These are phyloP conservation scores for Arthrobotrys entomopaga DNA, from an alignment of 2,329 filamentous ascomycete genomes.

Conservation along the genomic window DNA sequence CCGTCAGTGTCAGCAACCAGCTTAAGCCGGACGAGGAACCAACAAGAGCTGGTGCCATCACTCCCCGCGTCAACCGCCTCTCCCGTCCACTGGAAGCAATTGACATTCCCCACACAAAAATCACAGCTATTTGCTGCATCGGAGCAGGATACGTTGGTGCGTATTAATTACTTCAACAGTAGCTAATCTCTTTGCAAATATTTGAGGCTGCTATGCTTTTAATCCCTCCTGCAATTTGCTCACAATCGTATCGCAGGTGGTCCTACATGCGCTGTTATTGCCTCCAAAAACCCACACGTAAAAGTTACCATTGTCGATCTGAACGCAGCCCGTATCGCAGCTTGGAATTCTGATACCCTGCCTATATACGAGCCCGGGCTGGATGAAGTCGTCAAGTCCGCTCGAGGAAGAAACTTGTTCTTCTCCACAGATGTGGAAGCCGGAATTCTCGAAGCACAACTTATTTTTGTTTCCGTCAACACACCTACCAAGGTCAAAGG, in stretches of 20 bases:
- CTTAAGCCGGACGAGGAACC: constrained; percentile 46
- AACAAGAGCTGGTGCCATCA: constrained; percentile 54
- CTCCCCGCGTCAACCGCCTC: constrained; percentile 55
- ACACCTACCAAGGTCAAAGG: constrained; percentile 80
- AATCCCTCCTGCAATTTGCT: background rate
- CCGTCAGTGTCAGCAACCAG: constrained; percentile 27
- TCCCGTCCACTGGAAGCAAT: constrained; percentile 57
- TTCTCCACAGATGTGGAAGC: constrained; percentile 75
- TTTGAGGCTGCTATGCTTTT: too few relatives aligned
- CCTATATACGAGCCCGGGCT: constrained; percentile 82
- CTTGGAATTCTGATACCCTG: constrained; percentile 78
- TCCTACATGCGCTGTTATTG: constrained; percentile 78
- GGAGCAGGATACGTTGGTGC: constrained; percentile 80
- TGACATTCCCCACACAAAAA: constrained; percentile 57
- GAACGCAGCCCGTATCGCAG: constrained; percentile 72
- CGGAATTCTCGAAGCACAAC: constrained; percentile 74
- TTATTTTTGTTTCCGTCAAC: constrained; percentile 80
- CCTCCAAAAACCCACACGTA: constrained; percentile 76
- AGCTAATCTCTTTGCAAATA: too few relatives aligned
- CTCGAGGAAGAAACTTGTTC: constrained; percentile 73
- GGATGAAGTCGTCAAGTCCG: constrained; percentile 71
- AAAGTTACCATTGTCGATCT: constrained; percentile 79
- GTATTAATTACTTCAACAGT: constrained; percentile 60
- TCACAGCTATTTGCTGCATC: constrained; percentile 76
- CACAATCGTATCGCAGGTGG: constrained; percentile 67